These are phyloP conservation scores for Cyberlindnera meyerae DNA, from an alignment of 805 yeast species.

Conservation along the genomic window DNA sequence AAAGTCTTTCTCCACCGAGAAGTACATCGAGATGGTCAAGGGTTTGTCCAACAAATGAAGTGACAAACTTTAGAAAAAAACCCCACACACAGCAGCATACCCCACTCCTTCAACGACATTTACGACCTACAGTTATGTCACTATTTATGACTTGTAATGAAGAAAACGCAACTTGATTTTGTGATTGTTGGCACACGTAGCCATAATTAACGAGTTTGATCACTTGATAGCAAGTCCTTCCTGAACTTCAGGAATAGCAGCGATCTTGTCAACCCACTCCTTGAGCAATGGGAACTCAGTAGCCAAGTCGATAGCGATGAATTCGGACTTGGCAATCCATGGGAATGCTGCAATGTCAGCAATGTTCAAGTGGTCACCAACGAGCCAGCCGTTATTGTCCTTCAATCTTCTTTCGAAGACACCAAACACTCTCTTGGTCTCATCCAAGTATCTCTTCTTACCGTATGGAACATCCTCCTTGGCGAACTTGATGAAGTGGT, in stretches of 20 bases:
- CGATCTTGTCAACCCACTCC: slow-evolving; percentile 37
- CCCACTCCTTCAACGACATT: too few species aligned
- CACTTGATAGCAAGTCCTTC: slow-evolving; percentile 9
- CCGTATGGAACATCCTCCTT: slow-evolving; percentile 51
- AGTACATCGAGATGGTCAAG: slow-evolving; percentile 77
- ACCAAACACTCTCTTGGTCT: slow-evolving; percentile 48
- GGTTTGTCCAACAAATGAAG: slow-evolving; percentile 27
- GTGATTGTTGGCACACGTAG: neutral
- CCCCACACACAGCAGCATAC: neutral
- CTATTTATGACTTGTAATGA: slow-evolving; percentile 10
- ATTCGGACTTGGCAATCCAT: slow-evolving; percentile 34
- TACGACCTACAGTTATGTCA: neutral
- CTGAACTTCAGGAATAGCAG: slow-evolving; percentile 30
- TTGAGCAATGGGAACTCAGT: slow-evolving; percentile 35
- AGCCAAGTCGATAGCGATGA: slow-evolving; percentile 28
- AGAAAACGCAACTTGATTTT: slow-evolving; percentile 1
- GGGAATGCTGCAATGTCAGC: slow-evolving; percentile 52
- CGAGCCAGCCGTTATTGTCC: slow-evolving; percentile 50
- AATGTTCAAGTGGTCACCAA: slow-evolving; percentile 52
- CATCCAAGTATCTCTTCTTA: slow-evolving; percentile 45
- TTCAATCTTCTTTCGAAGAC: slow-evolving; percentile 49
- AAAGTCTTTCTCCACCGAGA: slow-evolving; percentile 90
- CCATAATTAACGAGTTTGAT: neutral
- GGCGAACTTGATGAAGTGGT: slow-evolving; percentile 42
- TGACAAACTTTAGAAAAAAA: too few species aligned